A percentile compares a stretch with the other conserved stretches of the same genome.
Conservation (phyloP, 495 filamentous ascomycete species). For the Arthonia radiata region DNA sequence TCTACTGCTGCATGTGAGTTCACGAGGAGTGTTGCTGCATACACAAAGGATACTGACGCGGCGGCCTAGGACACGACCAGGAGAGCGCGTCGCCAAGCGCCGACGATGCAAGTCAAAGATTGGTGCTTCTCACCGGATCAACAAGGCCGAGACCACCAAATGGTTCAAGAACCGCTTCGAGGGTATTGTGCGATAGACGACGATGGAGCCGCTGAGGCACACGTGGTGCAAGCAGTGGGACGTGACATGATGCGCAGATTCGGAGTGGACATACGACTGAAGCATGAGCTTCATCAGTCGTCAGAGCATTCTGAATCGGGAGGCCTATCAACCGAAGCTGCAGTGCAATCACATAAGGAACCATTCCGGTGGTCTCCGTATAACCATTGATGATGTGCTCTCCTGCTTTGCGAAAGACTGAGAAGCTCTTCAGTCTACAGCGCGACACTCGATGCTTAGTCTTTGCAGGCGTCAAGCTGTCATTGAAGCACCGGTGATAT, state of each 20-base stretch:
- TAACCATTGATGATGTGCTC: constrained; percentile 14
- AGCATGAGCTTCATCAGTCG: constrained; percentile 4
- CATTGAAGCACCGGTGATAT: too few species aligned
- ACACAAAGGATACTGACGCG: neutral
- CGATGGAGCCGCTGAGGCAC: too few species aligned
- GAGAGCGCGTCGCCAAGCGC: constrained; percentile 90
- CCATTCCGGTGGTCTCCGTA: constrained; percentile 14
- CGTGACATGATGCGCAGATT: constrained; percentile 1
- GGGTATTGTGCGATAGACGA: constrained; percentile 71
- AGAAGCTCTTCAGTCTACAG: too few species aligned
- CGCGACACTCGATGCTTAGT: too few species aligned
- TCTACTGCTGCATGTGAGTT: constrained; percentile 96
- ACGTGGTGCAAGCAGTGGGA: neutral
- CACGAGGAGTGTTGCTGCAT: neutral
- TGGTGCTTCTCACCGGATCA: constrained; percentile 77
- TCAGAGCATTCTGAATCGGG: constrained; percentile 5
- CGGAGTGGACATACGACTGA: constrained; percentile 1
- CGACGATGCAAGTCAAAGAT: constrained; percentile 68
- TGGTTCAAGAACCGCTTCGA: constrained; percentile 99
- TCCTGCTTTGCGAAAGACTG: too few species aligned
- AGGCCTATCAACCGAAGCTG: constrained; percentile 12
- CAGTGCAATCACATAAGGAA: constrained; percentile 8
- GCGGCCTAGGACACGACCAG: constrained; percentile 53
- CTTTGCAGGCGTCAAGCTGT: too few species aligned
- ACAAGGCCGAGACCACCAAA: constrained; percentile 76